Evolutionary conservation across 495 filamentous ascomycete genomes (phyloP), one percentile per base, ranked within the genome.

Genomic region (Lasiosphaeria miniovina): DNA sequence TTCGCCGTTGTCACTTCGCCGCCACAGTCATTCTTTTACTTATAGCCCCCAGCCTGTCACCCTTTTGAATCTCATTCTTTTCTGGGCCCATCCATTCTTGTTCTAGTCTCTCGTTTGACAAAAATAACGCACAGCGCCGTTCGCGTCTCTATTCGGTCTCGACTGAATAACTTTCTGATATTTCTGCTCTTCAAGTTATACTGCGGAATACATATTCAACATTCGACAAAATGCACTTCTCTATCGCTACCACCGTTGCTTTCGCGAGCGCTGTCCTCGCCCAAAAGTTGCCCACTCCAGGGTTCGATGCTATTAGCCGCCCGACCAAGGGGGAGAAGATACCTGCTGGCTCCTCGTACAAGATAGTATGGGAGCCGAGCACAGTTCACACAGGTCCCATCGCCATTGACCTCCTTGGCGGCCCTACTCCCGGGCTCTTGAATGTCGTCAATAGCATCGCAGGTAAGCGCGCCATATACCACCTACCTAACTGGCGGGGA

Each of bases 221-320:
- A 43, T 15, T 45, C 15, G 54, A 54, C 74, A 81, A 74, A 53
- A 81, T 81, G 78, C 73, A 70, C 55, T 78, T 73, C 66, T 60
- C 73, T 48, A 61, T 74, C 60, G 69, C 76, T 48, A 61, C 78
- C 58, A 51, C 74, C 70, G 62, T 80, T 68, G 77, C 75, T 51
- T 63, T 79, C 56, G 77, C 74, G 64, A 64, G 62, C 65, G 64
- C 68, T 49, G 74, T 64, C 59, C 49, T 78, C 32, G 77, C 76
- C 65, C 75, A 78, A 69, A 45, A 54, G 31, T 24, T 24, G 24
- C 54, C 52, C 2, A 74, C 68, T 52, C 46, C 58, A 4, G 75
- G 73, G 53, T 81, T 75, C 65, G 71, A 76, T 60, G 66, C 69
- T 58, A 59, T 80, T 55, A 63, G 52, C 59, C 68, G 65, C 61